Evolutionary conservation across 179 eudicot species (phyloP).

Genomic region (Nepenthes alata): DNA sequence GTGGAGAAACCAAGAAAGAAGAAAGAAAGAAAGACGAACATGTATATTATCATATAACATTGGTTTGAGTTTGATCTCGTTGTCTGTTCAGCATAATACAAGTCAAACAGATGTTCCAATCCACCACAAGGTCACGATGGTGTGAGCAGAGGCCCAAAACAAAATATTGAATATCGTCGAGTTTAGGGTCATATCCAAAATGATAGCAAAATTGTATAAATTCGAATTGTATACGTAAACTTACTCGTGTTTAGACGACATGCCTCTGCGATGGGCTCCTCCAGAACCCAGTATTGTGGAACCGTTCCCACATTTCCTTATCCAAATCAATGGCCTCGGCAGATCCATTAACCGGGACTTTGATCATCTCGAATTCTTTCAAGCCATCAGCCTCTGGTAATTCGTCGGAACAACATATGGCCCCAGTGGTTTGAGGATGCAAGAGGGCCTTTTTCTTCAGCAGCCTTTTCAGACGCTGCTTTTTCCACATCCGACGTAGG

Average conservation of each 20-base stretch:
- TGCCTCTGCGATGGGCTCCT: conserved; percentile 27
- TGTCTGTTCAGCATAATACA: not conserved
- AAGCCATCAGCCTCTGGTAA: conserved; percentile 5
- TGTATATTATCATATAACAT: too few relatives aligned
- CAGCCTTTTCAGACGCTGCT: conserved; percentile 4
- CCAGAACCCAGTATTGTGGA: conserved; percentile 28
- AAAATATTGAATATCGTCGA: too few relatives aligned
- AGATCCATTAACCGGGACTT: conserved; percentile 21
- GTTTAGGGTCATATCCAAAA: too few relatives aligned
- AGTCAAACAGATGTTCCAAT: too few relatives aligned
- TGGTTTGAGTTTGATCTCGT: too few relatives aligned
- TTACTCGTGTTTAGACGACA: not conserved
- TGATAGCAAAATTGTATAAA: too few relatives aligned
- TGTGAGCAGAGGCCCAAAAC: too few relatives aligned
- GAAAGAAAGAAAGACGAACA: too few relatives aligned
- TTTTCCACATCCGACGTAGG: conserved; percentile 16
- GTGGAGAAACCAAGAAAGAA: too few relatives aligned
- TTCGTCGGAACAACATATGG: conserved; percentile 6
- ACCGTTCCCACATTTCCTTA: conserved; percentile 35
- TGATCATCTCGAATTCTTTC: conserved; percentile 14
- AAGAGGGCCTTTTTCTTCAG: conserved; percentile 6
- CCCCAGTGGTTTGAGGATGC: not conserved
- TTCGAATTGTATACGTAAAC: too few relatives aligned
- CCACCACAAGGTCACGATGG: too few relatives aligned
- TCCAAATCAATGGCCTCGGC: conserved; percentile 17